Evolutionary conservation across 139 green algal species (phyloP), one percentile per base, ranked within the genome.

Genomic region (Picochlorum sp.): DNA sequence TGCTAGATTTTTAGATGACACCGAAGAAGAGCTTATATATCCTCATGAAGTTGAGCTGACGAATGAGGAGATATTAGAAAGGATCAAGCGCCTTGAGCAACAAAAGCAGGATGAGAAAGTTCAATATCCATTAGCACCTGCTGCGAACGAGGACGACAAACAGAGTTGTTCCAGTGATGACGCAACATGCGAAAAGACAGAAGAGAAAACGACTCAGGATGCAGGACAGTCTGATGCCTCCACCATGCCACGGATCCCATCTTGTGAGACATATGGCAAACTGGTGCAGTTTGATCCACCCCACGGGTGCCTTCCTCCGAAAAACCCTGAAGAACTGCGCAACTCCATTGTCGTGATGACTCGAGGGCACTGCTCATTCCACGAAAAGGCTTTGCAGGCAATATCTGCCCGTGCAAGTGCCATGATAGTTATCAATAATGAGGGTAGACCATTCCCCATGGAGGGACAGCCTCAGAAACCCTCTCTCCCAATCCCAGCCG

Each of bases 11-110:
- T 45, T 21, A 16, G 20, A 37, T 21, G 31, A 30, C 8, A 47
- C 37, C 10, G 23, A 28, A 13, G 16, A 34, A 21, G 18, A 69
- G 6, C 26, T 30, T 7, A 15, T 26, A 49, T 28, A 45, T 67
- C 23, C n/a, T 14, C 26, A 58, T 45, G 44, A 26, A 24, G n/a
- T 64, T 23, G 57, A 47, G 18, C 56, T 62, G 16, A 62, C 56
- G 16, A 47, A 54, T 62, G 31, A 61, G 56, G 31, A 47, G 54
- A 61, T 47, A 21, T 20, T 62, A 47, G 31, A 62, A 4, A n/a
- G 37, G 15, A 47, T 62, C 7, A 21, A 54, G n/a, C 16, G 16
- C 18, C 47, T 26, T 54, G 47, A 26, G 16, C 13, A 54, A 54
- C 47, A 54, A 21, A 54, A 7, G n/a, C 47, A 21, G 18, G n/a